Evolutionary conservation across 257 asterid species (phyloP), one percentile per base, ranked within the genome.

Genomic region (Ballota nigra): DNA sequence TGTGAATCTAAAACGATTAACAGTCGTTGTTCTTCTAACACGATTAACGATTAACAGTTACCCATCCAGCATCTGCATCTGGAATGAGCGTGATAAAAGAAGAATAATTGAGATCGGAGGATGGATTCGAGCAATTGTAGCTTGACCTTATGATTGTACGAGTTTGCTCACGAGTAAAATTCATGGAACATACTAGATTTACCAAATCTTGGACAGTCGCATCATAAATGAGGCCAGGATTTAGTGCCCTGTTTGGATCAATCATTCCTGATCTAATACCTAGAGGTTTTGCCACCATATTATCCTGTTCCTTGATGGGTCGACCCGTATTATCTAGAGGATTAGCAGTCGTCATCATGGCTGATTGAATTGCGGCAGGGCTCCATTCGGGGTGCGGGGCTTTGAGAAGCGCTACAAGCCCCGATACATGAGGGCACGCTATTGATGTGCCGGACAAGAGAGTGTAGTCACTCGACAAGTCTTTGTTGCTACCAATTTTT

Each of bases 291-390:
- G 87, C 75, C 0, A 10, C 12, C 0, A 1, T 6, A 11, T 26
- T 47, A 9, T 68, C 68, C 1, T 29, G 69, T n/a, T 82, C 84
- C 29, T 40, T 70, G 29, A 82, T 82, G 11, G 78, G 80, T 19
- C 66, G 76, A 0, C 68, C 70, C 1, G 79, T 60, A 12, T 73
- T 83, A 55, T 83, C 85, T 0, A 78, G 75, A 6, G 65, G 78
- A 61, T 81, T 80, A 0, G 88, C 86, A 0, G 88, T 83, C 3
- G 86, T 83, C 88, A 81, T 83, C 82, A 83, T 74, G 6, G 86
- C 88, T 0, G 88, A 83, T 26, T 79, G 81, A 24, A 83, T 78
- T 0, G 85, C 83, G 4, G 82, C 66, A 8, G 88, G 82, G 53
- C 83, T 78, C 88, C 88, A 83, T 1, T 80, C 77, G 0, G 88